Base-by-base conservation (phyloP, 495 filamentous ascomycete genomes). In the Venustampulla echinocandica region DNA sequence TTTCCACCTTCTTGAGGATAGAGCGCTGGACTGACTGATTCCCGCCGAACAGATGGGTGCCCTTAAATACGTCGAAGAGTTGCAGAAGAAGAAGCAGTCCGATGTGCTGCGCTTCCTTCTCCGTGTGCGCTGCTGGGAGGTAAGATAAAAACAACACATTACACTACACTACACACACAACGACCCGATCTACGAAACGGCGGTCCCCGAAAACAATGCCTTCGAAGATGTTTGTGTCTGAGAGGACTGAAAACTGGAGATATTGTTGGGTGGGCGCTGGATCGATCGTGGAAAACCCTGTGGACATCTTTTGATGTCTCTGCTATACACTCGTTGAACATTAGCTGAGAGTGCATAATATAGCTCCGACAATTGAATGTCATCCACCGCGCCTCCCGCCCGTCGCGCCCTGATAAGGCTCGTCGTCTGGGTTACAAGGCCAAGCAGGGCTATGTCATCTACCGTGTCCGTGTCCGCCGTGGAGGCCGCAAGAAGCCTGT, bases 391-490 rank as follows among this genome's bases (percentile, higher is more conserved):
- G 92, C 92, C 62, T 95, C 90, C 60, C 88, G 90, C 59, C 92
- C 92, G 55, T 96, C 90, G 61, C 92, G 92, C 70, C 92, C 92
- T 64, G 92, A 98, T 76, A 98, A 98, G 82, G 92, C 92, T 64
- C 93, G 93, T 74, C 93, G 92, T 73, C 85, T 98, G 57, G 92
- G 92, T 59, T 98, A 97, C 85, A 98, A 98, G 85, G 90, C 93
- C 73, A 98, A 98, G 85, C 92, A 98, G 74, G 92, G 92, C 70
- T 98, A 96, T 81, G 92, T 96, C 66, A 86, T 98, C 84, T 98
- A 98, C 80, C 92, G 92, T 67, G 77, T 93, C 62, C 90, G 92
- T 68, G 92, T 98, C 56, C 84, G 92, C 66, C 83, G 92, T 67
- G 92, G 92, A 80, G 92, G 92, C 58, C 84, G 92, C 75, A 98